These are phyloP conservation scores for Caryopteris hybrid DNA, from an alignment of 305 asterid genomes.

Conservation along the genomic window DNA sequence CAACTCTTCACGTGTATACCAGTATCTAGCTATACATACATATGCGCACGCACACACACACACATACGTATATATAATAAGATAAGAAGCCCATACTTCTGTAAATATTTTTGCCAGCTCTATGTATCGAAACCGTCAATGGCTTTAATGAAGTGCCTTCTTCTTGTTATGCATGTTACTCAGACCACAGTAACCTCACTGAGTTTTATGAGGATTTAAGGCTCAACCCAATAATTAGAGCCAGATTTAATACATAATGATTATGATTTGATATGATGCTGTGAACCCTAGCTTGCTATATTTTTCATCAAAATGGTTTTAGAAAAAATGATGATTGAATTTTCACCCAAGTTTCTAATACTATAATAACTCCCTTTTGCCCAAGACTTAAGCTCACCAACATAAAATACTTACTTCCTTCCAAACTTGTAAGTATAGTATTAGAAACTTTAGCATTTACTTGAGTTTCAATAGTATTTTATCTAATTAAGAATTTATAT, in stretches of 20 bases:
- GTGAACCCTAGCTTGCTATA: too few species aligned
- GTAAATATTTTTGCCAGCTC: slow-evolving; percentile 3
- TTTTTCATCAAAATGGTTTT: too few species aligned
- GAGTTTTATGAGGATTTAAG: slow-evolving; percentile 1
- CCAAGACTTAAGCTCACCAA: too few species aligned
- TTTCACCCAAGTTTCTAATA: too few species aligned
- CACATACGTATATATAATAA: background rate
- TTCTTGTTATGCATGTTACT: slow-evolving; percentile 12
- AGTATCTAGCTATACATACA: background rate
- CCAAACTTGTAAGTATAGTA: too few species aligned
- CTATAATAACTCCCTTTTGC: too few species aligned
- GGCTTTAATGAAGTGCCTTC: slow-evolving; percentile 24
- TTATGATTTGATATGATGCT: background rate
- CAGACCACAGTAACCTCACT: slow-evolving; percentile 13
- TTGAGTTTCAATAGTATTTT: too few species aligned
- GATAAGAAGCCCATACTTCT: slow-evolving; percentile 27
- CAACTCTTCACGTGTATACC: slow-evolving; percentile 39
- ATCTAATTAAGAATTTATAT: too few species aligned
- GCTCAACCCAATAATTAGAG: background rate
- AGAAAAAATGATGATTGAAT: too few species aligned
- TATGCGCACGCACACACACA: too few species aligned
- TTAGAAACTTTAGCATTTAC: too few species aligned
- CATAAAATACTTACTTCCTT: too few species aligned
- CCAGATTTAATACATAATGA: background rate
- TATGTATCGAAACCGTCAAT: slow-evolving; percentile 22